Conservation (phyloP, 371 early-diverging fungal species). For the Lichtheimia ornata region DNA sequence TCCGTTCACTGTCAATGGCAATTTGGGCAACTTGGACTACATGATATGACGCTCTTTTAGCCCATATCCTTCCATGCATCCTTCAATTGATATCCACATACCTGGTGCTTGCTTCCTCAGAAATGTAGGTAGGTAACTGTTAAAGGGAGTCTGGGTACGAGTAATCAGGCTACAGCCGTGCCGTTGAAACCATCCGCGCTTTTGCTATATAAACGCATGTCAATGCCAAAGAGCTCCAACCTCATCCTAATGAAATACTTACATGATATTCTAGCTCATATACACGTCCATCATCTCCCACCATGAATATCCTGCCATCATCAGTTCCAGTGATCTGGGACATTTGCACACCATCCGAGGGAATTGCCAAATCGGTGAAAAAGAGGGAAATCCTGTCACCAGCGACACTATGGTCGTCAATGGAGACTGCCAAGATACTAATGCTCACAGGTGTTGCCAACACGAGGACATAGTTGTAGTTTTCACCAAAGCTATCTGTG, state of each 20-base stretch:
- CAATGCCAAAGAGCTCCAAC: too few relatives aligned
- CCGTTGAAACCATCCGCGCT: too few relatives aligned
- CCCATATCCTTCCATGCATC: neutral
- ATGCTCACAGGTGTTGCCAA: conserved; percentile 83
- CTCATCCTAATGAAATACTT: neutral
- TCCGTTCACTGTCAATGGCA: conserved; percentile 70
- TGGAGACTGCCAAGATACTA: conserved; percentile 68
- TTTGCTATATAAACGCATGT: too few relatives aligned
- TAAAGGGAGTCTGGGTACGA: conserved; percentile 49
- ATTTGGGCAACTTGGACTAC: conserved; percentile 51
- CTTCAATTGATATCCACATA: neutral
- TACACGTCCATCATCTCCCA: conserved; percentile 75
- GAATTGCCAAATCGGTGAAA: conserved; percentile 69
- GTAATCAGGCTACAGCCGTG: conserved; percentile 68
- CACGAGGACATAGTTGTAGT: conserved; percentile 76
- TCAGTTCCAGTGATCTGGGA: conserved; percentile 67
- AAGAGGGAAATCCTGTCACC: conserved; percentile 46
- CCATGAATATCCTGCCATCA: conserved; percentile 81
- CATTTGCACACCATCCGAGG: conserved; percentile 78
- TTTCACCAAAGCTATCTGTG: conserved; percentile 73
- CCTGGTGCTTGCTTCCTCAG: conserved; percentile 22
- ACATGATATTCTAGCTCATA: conserved; percentile 86
- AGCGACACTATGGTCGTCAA: neutral
- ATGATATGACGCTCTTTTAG: conserved; percentile 2
- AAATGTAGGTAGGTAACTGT: conserved; percentile 63